A percentile compares a stretch with the other conserved stretches of the same genome.
Conservation (phyloP, 2,329 filamentous ascomycete species). For the Metarhizium guizhouense region DNA sequence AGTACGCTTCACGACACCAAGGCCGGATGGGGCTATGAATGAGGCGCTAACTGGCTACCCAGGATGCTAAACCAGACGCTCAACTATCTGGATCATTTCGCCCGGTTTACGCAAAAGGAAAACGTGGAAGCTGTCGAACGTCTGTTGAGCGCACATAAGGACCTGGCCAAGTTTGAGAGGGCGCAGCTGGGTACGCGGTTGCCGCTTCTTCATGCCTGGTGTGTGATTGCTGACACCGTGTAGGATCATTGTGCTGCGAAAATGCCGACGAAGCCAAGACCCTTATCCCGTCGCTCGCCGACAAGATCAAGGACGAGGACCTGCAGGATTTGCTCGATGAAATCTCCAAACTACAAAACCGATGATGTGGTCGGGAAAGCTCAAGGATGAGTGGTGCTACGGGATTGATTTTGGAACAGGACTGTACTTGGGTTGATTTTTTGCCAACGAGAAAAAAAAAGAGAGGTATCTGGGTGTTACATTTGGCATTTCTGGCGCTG, state of each 20-base stretch:
- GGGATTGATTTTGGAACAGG: not conserved
- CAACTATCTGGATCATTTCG: conserved; percentile 89
- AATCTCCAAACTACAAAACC: conserved; percentile 65
- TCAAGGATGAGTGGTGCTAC: not conserved
- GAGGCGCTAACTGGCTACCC: not conserved
- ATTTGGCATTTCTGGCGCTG: conserved; percentile 5
- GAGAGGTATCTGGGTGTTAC: not conserved
- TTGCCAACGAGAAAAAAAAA: not conserved
- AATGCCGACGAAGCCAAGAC: conserved; percentile 93
- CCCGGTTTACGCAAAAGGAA: conserved; percentile 90
- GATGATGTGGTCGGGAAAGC: conserved; percentile 13
- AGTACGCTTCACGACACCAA: conserved; percentile 42
- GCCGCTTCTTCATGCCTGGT: not conserved
- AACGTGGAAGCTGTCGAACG: conserved; percentile 92
- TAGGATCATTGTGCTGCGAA: conserved; percentile 86
- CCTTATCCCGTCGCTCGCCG: conserved; percentile 77
- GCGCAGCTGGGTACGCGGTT: conserved; percentile 70
- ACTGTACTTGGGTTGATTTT: not conserved
- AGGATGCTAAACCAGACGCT: conserved; percentile 79
- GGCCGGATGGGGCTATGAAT: conserved; percentile 6
- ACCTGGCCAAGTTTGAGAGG: conserved; percentile 85
- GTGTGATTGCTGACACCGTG: not conserved
- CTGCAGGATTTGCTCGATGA: conserved; percentile 83
- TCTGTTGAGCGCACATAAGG: conserved; percentile 67
- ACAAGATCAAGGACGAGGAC: conserved; percentile 87